Evolutionary conservation across 2,329 filamentous ascomycete species (phyloP), one percentile per base, ranked within the genome.

Genomic region (Huntiella omanensis): DNA sequence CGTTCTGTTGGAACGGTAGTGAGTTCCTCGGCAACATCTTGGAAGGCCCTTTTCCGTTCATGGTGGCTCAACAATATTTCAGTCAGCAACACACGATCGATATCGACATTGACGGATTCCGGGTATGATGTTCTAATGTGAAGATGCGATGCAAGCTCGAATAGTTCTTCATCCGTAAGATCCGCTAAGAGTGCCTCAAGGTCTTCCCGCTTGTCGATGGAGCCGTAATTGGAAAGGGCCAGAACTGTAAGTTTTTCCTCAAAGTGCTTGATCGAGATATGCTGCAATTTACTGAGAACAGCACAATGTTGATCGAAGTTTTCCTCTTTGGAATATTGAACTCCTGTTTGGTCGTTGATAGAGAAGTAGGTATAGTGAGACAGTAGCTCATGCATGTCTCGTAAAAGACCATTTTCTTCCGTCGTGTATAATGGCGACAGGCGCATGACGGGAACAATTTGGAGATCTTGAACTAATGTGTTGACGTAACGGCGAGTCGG

Each of bases 401-500:
- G 77, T 51, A 98, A 66, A 1, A 95, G 69, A 11, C 69, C 71
- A 54, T 85, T 86, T 5, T 78, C 73, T 51, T 84, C 77, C 47
- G 80, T 73, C 47, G 78, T 76, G 55, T 80, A 92, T 55, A 88
- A 64, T 1, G 81, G 80, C 1, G 88, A 95, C 13, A 93, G 64
- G 41, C 72, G 73, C 54, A 95, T 76, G 7, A 82, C 74, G 1
- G 88, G 68, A 22, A 95, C 62, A 16, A 93, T 62, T 58, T 96
- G 86, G 40, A 96, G 65, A 58, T 98, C 88, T 55, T 82, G 78
- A 11, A 96, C 62, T 37, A 98, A 65, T 1, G 83, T 78, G 60
- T 95, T 95, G 58, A 93, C 83, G 59, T 96, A 96, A 60, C 91
- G 77, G 54, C 91, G 72, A 3, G 92, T 98, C 0, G 91, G 91